Evolutionary conservation across 2,329 filamentous ascomycete species (phyloP).

Genomic region (Teratosphaeria zuluensis): DNA sequence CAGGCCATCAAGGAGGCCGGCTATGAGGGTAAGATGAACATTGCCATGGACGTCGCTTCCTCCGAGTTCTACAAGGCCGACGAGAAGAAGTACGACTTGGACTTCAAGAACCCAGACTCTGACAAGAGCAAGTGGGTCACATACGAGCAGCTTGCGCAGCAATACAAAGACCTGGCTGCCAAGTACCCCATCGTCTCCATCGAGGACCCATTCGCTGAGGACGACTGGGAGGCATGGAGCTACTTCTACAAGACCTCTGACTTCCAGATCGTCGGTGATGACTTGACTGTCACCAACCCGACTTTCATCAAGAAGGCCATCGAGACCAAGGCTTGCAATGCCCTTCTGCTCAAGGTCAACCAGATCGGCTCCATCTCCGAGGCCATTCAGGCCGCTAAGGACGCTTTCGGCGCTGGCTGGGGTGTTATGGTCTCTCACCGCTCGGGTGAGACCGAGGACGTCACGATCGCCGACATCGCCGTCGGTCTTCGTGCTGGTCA

Average conservation of each 20-base stretch:
- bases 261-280: slow-evolving; percentile 97
- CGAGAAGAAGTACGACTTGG: slow-evolving; percentile 98
- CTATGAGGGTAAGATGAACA: slow-evolving; percentile 93
- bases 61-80: slow-evolving; percentile 98
- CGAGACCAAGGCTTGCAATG: slow-evolving; percentile 97
- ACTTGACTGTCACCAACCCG: slow-evolving; percentile 98
- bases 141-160: slow-evolving; percentile 88
- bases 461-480: slow-evolving; percentile 96
- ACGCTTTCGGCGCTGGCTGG: slow-evolving; percentile 91
- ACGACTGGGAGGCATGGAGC: slow-evolving; percentile 99
- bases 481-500: slow-evolving; percentile 93
- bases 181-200: slow-evolving; percentile 99
- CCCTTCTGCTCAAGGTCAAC: slow-evolving; percentile 98
- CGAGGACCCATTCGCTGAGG: slow-evolving; percentile 98
- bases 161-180: slow-evolving; percentile 77
- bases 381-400: slow-evolving; percentile 98
- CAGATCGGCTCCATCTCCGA: slow-evolving; percentile 98
- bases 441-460: slow-evolving; percentile 98
- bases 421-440: slow-evolving; percentile 99
- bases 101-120: slow-evolving; percentile 99
- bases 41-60: slow-evolving; percentile 98
- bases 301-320: slow-evolving; percentile 99
- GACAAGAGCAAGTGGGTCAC: slow-evolving; percentile 97
- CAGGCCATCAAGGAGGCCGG: slow-evolving; percentile 90
- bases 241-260: slow-evolving; percentile 99